Conservation (phyloP, 2,329 filamentous ascomycete genomes). For the Pestalotiopsis sp. region DNA sequence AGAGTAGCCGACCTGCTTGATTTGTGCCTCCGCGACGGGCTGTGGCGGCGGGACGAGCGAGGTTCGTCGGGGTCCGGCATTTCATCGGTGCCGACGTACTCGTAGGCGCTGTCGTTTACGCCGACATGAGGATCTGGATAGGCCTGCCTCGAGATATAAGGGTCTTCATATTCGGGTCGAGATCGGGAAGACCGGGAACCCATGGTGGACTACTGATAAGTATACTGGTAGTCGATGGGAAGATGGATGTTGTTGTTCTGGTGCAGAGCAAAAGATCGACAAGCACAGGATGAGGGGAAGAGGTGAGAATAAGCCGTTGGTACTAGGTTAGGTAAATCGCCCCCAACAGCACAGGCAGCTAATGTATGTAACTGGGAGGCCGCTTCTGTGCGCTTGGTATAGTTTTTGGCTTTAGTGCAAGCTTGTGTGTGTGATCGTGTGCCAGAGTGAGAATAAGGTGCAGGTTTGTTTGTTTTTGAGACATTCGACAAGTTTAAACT, state of each 20-base stretch:
- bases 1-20: conserved; percentile 8
- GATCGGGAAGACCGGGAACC: conserved; percentile 8
- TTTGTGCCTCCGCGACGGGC: not conserved
- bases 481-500: not conserved
- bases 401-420: not conserved
- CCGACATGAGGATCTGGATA: conserved; percentile 15
- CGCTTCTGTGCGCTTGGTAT: not conserved
- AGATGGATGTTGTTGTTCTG: not conserved
- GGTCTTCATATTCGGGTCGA: conserved; percentile 12
- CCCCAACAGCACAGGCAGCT: not conserved
- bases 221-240: not conserved
- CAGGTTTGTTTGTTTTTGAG: not conserved
- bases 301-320: not conserved
- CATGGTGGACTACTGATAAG: not conserved
- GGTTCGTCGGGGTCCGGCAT: conserved; percentile 13
- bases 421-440: not conserved
- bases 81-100: conserved; percentile 16
- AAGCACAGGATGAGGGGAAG: not conserved
- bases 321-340: not conserved
- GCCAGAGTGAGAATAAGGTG: not conserved
- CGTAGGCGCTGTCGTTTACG: conserved; percentile 10
- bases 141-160: conserved; percentile 9
- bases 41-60: not conserved
- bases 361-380: not conserved
- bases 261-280: not conserved